Conservation (phyloP, 768 basidiomycete species). For the Tylopilus balloui region DNA sequence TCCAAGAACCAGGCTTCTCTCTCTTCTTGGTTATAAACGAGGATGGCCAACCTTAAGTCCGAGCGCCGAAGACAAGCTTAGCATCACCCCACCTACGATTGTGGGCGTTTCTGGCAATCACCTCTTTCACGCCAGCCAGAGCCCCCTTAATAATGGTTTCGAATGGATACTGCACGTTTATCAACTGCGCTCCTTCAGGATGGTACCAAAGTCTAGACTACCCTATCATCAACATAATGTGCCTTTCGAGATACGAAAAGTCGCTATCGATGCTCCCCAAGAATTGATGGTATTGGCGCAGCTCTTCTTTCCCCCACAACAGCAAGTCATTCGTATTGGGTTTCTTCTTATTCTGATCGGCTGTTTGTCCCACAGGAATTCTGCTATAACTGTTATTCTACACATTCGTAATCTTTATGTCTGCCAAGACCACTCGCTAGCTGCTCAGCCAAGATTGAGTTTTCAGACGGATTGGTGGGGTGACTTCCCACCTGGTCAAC, state of each 20-base stretch:
- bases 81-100: constrained; percentile 31
- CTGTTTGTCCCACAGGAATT: constrained; percentile 17
- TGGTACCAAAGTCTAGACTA: constrained; percentile 21
- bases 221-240: constrained; percentile 31
- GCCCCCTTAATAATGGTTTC: constrained; percentile 28
- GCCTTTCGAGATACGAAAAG: constrained; percentile 32
- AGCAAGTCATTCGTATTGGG: constrained; percentile 10
- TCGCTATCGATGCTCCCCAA: constrained; percentile 31
- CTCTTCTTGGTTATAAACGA: constrained; percentile 29
- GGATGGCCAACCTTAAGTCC: constrained; percentile 33
- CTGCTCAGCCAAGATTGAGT: constrained; percentile 27
- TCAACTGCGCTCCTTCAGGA: constrained; percentile 32
- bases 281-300: constrained; percentile 30
- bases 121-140: constrained; percentile 34
- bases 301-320: constrained; percentile 28
- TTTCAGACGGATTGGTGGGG: constrained; percentile 36
- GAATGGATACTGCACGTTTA: constrained; percentile 33
- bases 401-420: constrained; percentile 53
- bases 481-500: constrained; percentile 29
- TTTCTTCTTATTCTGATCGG: neutral
- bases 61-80: constrained; percentile 29
- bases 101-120: constrained; percentile 31
- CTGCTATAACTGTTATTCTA: constrained; percentile 29
- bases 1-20: constrained; percentile 24
- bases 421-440: constrained; percentile 51